A percentile compares a stretch with the other conserved stretches of the same genome.
These are phyloP conservation scores for Tetrapisispora pingtungensis DNA, from an alignment of 805 yeast species.

Conservation along the genomic window DNA sequence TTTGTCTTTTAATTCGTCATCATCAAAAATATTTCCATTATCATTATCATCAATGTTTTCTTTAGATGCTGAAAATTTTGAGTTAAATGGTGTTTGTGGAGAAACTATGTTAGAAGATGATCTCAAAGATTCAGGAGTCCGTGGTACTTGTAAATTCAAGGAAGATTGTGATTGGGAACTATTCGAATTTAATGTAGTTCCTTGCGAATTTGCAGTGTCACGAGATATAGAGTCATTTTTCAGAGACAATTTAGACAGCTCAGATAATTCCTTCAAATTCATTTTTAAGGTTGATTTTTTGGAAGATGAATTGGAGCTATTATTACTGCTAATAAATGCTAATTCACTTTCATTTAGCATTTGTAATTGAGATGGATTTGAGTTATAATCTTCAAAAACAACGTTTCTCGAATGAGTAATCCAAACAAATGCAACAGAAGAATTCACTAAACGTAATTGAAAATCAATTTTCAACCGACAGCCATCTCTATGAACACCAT, in stretches of 20 bases:
- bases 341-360: conserved; percentile 33
- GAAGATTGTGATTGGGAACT: conserved; percentile 2
- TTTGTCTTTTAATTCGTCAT: conserved; percentile 18
- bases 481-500: conserved; percentile 66
- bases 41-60: conserved; percentile 1
- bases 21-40: conserved; percentile 8
- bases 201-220: not conserved
- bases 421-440: conserved; percentile 63
- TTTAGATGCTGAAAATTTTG: too few relatives aligned
- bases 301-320: conserved; percentile 22
- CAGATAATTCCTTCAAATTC: conserved; percentile 14
- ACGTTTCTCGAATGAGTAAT: conserved; percentile 64
- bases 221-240: not conserved
- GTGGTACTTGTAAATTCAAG: not conserved
- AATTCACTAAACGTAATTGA: conserved; percentile 62
- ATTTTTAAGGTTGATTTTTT: conserved; percentile 18
- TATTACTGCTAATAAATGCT: conserved; percentile 20
- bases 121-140: not conserved
- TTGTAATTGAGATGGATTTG: conserved; percentile 33
- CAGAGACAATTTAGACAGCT: conserved; percentile 5
- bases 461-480: conserved; percentile 56
- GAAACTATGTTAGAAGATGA: not conserved
- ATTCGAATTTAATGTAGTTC: not conserved
- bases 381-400: conserved; percentile 26
- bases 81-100: not conserved